Base-by-base conservation (phyloP, 306 rosid species). In the Malus fusca region DNA sequence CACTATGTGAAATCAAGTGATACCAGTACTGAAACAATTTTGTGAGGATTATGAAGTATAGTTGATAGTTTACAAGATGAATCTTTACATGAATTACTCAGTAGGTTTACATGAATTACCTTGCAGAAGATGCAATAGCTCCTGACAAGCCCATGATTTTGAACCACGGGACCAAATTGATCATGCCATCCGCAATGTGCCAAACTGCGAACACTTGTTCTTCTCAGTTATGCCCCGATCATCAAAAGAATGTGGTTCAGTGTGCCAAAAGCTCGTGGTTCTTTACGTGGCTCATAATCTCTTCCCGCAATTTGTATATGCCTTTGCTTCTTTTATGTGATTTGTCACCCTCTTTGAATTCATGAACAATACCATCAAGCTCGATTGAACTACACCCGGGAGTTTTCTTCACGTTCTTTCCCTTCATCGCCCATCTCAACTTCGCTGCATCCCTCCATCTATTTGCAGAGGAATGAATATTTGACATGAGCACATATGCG, bases 371-470 rank as follows among this genome's bases (percentile, higher is more conserved):
- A 22, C 88, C 86, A 48, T 85, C 78, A 22, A 85, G 58, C 77
- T 85, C 84, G 67, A 85, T 79, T 11, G 75, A 85, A 79, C 88
- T 85, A 73, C 88, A 76, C 4, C 84, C 84, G 8, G 86, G 88
- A 69, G 69, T 82, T 75, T 85, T 85, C 71, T 62, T 82, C 75
- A 85, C 42, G 17, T 79, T 85, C 69, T 76, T 82, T 25, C 61
- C 81, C 70, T 85, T 82, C 88, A 85, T 85, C 51, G 19, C 73
- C 77, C 76, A 79, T 65, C 86, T 85, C 78, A 85, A 70, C 78
- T 76, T 80, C 82, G 77, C 69, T 70, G 88, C 80, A 44, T 85
- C 82, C 74, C 70, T 79, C 88, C 88, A 85, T 76, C 75, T 72
- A 73, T 76, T 74, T 22, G 81, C 84, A 18, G 82, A 79, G 14